Percentiles rank a stretch among this genome's conserved stretches.
Conservation (phyloP, 306 rosid species). For the Sechiopsis laciniata region DNA sequence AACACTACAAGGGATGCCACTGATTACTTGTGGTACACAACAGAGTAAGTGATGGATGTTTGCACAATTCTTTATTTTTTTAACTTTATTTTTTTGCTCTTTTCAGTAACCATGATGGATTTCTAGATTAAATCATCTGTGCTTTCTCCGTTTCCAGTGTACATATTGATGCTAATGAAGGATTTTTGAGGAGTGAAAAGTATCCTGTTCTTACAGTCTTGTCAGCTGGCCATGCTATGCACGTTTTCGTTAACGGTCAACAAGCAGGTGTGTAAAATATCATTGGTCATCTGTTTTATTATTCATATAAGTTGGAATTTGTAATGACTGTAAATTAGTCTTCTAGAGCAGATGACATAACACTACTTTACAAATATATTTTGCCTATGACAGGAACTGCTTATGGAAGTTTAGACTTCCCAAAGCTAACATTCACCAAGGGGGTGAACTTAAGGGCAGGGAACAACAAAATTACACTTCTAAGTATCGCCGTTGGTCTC, state of each 20-base stretch:
- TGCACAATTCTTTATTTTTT: neutral
- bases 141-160: slow-evolving; percentile 46
- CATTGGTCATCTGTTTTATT: neutral
- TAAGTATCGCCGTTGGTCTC: slow-evolving; percentile 94
- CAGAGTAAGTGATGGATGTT: slow-evolving; percentile 68
- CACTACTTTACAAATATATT: neutral
- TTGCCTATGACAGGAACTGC: slow-evolving; percentile 31
- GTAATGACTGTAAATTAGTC: neutral
- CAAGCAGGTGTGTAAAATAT: slow-evolving; percentile 53
- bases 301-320: neutral
- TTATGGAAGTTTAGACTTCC: slow-evolving; percentile 77
- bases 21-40: slow-evolving; percentile 92
- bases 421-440: slow-evolving; percentile 65
- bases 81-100: neutral
- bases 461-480: slow-evolving; percentile 70
- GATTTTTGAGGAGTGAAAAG: slow-evolving; percentile 59
- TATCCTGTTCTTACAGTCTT: slow-evolving; percentile 62
- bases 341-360: neutral
- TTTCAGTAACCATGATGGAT: neutral
- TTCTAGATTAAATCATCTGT: slow-evolving; percentile 13
- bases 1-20: slow-evolving; percentile 86
- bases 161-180: slow-evolving; percentile 59
- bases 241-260: slow-evolving; percentile 74
- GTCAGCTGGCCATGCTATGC: slow-evolving; percentile 97
- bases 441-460: slow-evolving; percentile 77